A percentile compares a stretch with the other conserved stretches of the same genome.
Conservation (phyloP, 495 filamentous ascomycete genomes). For the Aspergillus steynii region DNA sequence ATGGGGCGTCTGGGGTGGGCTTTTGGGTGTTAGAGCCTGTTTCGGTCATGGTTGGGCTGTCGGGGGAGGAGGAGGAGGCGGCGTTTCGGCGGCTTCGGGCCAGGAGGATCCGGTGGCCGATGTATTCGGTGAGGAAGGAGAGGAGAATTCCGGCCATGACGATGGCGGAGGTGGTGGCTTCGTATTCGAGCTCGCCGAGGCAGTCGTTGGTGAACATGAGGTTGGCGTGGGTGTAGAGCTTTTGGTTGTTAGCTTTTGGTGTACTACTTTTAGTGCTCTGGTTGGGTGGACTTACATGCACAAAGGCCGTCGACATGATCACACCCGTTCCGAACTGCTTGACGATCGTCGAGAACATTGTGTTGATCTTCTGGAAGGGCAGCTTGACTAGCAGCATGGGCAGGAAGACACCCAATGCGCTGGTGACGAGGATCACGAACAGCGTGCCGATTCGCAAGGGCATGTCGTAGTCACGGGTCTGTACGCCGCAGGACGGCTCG, state of each 20-base stretch:
- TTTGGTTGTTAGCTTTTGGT: slow-evolving; percentile 15
- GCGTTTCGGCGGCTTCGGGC: slow-evolving; percentile 17
- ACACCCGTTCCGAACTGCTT: slow-evolving; percentile 77
- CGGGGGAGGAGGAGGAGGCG: background rate
- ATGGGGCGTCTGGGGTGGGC: slow-evolving; percentile 11
- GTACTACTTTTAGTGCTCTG: background rate
- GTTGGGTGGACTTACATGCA: slow-evolving; percentile 51
- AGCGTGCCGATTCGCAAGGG: slow-evolving; percentile 58
- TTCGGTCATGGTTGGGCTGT: slow-evolving; percentile 6
- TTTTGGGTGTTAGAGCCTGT: slow-evolving; percentile 6
- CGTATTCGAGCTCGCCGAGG: slow-evolving; percentile 59
- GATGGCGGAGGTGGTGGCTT: slow-evolving; percentile 60
- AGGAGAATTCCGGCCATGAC: slow-evolving; percentile 66
- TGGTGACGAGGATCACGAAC: slow-evolving; percentile 59
- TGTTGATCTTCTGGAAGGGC: slow-evolving; percentile 35
- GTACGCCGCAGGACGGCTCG: slow-evolving; percentile 38
- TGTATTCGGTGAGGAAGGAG: slow-evolving; percentile 60
- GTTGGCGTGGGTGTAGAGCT: slow-evolving; percentile 64
- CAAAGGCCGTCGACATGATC: slow-evolving; percentile 68
- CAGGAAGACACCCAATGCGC: slow-evolving; percentile 45
- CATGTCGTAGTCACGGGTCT: slow-evolving; percentile 58
- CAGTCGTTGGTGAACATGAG: slow-evolving; percentile 66
- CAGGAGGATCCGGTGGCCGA: slow-evolving; percentile 52
- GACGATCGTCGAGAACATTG: slow-evolving; percentile 46
- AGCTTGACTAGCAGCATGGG: slow-evolving; percentile 40